Conservation (phyloP, 2,329 filamentous ascomycete species). For the Pseudogymnoascus sp. region DNA sequence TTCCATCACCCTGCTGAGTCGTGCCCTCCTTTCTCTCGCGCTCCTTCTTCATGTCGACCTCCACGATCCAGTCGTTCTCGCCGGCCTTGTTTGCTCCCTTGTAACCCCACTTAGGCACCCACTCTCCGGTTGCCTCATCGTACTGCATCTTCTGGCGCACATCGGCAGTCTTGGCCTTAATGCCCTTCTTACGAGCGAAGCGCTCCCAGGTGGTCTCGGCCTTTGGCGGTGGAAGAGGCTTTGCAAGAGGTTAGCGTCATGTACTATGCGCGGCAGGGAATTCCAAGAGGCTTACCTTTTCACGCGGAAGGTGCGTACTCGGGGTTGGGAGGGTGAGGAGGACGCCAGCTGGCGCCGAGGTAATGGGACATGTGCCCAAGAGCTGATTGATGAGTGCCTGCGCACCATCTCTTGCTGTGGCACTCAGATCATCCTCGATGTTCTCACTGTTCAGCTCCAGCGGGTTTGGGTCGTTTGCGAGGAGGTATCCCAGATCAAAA, state of each 20-base stretch:
- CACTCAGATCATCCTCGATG: constrained; percentile 61
- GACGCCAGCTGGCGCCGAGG: constrained; percentile 60
- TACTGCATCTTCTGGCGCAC: constrained; percentile 69
- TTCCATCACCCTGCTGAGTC: constrained; percentile 52
- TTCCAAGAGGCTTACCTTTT: constrained; percentile 48
- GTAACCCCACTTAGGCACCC: constrained; percentile 93
- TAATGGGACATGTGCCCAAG: constrained; percentile 76
- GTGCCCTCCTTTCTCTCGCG: constrained; percentile 53
- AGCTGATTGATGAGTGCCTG: constrained; percentile 93
- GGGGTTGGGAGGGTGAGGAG: constrained; percentile 68
- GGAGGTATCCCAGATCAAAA: constrained; percentile 82
- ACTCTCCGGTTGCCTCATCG: constrained; percentile 77
- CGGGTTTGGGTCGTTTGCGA: constrained; percentile 82
- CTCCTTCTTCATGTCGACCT: constrained; percentile 75
- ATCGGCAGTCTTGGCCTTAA: constrained; percentile 79
- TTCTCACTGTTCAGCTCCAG: constrained; percentile 46
- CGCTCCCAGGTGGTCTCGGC: constrained; percentile 88
- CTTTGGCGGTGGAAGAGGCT: constrained; percentile 70
- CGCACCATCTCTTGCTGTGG: constrained; percentile 77
- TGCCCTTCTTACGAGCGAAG: constrained; percentile 95
- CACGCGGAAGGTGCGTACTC: constrained; percentile 68
- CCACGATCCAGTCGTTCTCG: constrained; percentile 81
- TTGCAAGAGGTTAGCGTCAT: background rate
- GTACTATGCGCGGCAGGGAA: background rate
- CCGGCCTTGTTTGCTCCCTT: constrained; percentile 80